Evolutionary conservation across 495 filamentous ascomycete genomes (phyloP), one percentile per base, ranked within the genome.

Genomic region (Astrothelium macrocarpum): DNA sequence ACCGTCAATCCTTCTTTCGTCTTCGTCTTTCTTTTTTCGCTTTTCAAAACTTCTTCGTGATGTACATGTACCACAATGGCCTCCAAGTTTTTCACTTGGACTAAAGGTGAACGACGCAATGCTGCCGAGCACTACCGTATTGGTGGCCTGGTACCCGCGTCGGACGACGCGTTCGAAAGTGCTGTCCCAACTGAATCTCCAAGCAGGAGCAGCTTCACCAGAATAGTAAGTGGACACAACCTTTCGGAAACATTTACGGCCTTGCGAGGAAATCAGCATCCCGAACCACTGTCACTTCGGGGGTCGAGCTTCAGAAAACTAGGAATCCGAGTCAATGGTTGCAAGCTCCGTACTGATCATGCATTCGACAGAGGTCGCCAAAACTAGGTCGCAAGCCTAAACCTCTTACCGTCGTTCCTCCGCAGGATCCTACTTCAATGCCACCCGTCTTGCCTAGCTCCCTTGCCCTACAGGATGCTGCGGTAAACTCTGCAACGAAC

Each of bases 81-180:
- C 4, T 70, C 72, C 45, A 74, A 72, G 56, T 71, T 74, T 66
- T 73, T 74, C 45, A 73, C 73, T 49, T 75, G 73, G 73, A 71
- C 73, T 29, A 75, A 75, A 59, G 71, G 71, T 29, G 71, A 73
- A 59, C 65, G 70, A 16, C 64, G 68, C 26, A 66, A 67, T 32
- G 60, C 65, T 0, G 16, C 65, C 10, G 71, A 67, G 34, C 31
- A 58, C 14, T 62, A 65, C 31, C 66, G 68, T 12, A 60, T 67
- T 4, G 65, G 67, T 26, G 65, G 62, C 1, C 20, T 67, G 14
- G 59, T 65, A 25, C 65, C 64, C n/a, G 65, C 65, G 12, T 62
- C 65, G 10, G 65, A 39, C 0, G 67, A 69, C 18, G 53, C 65
- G 11, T 62, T 65, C 46, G 59, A 62, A 28, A 62, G 59, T 0